These are phyloP conservation scores for Tilletiaria anomala DNA, from an alignment of 1,284 basidiomycete genomes.

Conservation along the genomic window DNA sequence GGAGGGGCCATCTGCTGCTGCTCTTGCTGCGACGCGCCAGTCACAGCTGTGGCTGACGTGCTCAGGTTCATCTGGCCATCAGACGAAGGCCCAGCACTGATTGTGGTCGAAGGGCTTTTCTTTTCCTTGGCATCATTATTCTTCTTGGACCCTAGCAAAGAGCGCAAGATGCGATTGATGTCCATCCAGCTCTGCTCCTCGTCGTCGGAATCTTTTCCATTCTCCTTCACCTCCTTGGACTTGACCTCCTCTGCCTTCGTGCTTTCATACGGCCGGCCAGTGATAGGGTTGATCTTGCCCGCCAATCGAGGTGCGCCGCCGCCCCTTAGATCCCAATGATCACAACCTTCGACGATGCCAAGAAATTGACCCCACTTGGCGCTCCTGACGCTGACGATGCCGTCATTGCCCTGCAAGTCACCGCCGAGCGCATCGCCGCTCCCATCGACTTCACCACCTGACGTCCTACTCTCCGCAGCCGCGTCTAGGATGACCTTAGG, in stretches of 20 bases:
- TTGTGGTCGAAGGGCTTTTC: too few relatives aligned
- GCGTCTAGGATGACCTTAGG: slow-evolving; percentile 82
- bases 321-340: slow-evolving; percentile 94
- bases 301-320: slow-evolving; percentile 44
- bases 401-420: slow-evolving; percentile 76
- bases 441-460: slow-evolving; percentile 28
- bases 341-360: slow-evolving; percentile 72
- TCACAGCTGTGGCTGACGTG: too few relatives aligned
- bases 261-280: slow-evolving; percentile 17
- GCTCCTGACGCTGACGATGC: slow-evolving; percentile 63
- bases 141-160: not conserved
- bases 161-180: slow-evolving; percentile 27
- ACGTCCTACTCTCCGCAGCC: slow-evolving; percentile 41
- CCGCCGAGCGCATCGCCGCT: slow-evolving; percentile 39
- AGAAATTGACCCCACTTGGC: slow-evolving; percentile 46
- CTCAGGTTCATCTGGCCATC: too few relatives aligned
- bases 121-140: too few relatives aligned
- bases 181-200: slow-evolving; percentile 18
- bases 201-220: slow-evolving; percentile 2
- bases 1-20: too few relatives aligned
- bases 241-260: slow-evolving; percentile 3
- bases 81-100: too few relatives aligned
- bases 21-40: too few relatives aligned
- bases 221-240: not conserved
- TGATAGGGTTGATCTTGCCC: slow-evolving; percentile 32